These are phyloP conservation scores for Amphirosellinia nigrospora DNA, from an alignment of 495 filamentous ascomycete species.

Conservation along the genomic window DNA sequence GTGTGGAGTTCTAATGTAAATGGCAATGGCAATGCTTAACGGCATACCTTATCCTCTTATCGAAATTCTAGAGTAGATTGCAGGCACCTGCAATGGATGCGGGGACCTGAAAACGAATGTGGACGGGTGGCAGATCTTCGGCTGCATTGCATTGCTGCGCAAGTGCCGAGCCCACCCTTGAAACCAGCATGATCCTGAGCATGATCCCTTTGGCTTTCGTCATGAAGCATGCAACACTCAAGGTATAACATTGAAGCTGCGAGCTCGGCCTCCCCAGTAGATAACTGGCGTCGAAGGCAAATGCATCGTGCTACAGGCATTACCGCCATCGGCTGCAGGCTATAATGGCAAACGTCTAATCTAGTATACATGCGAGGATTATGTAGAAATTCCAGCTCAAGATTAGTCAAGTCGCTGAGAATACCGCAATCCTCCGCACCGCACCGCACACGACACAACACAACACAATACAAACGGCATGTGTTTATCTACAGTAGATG, in stretches of 20 bases:
- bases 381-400: neutral
- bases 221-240: neutral
- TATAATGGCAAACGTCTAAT: neutral
- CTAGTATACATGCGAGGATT: slow-evolving; percentile 10
- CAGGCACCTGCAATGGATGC: neutral
- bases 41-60: neutral
- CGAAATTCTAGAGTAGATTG: neutral
- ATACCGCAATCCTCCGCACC: neutral
- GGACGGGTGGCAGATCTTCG: slow-evolving; percentile 10
- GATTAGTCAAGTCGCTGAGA: neutral
- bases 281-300: neutral
- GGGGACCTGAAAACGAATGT: too few species aligned
- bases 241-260: neutral
- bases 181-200: too few species aligned
- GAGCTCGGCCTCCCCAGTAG: neutral
- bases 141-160: neutral
- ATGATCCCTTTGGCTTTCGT: neutral
- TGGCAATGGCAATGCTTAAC: neutral
- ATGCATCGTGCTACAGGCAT: neutral
- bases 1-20: too few species aligned
- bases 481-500: neutral
- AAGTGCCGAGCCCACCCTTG: slow-evolving; percentile 5
- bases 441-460: neutral
- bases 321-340: neutral
- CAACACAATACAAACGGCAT: too few species aligned